Percentiles rank a stretch among this genome's conserved stretches.
Conservation (phyloP, 2,329 filamentous ascomycete genomes). For the Xylaria sp. region DNA sequence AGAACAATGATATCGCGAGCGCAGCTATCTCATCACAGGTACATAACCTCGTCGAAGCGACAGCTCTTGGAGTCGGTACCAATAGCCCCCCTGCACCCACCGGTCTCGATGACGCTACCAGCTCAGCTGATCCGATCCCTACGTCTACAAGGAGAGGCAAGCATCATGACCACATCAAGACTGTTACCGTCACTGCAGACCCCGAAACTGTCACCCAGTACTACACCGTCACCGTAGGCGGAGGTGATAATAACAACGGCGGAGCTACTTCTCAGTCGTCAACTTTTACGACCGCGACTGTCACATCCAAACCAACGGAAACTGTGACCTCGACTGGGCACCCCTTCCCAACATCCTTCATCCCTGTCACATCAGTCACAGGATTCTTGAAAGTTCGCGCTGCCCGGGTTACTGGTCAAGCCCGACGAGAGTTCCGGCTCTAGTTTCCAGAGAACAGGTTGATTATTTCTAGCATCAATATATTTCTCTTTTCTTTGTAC, state of each 20-base stretch:
- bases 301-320: constrained; percentile 3
- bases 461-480: not conserved
- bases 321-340: not conserved
- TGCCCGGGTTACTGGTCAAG: constrained; percentile 35
- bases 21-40: constrained; percentile 52
- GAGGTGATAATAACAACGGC: constrained; percentile 5
- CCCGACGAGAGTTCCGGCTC: constrained; percentile 19
- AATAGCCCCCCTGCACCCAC: constrained; percentile 34
- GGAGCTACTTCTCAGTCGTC: not conserved
- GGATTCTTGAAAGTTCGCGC: constrained; percentile 35
- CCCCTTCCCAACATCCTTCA: constrained; percentile 27
- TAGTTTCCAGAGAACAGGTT: not conserved
- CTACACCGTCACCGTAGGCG: constrained; percentile 44
- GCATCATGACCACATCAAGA: constrained; percentile 44
- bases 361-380: constrained; percentile 33
- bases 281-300: constrained; percentile 12
- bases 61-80: constrained; percentile 41
- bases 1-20: constrained; percentile 35
- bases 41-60: constrained; percentile 47
- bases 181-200: constrained; percentile 49
- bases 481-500: constrained; percentile 6
- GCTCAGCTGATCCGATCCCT: constrained; percentile 27
- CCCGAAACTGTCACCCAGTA: constrained; percentile 48
- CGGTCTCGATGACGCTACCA: constrained; percentile 30
- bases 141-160: constrained; percentile 28